Evolutionary conservation across 2,329 filamentous ascomycete species (phyloP), one percentile per base, ranked within the genome.

Genomic region (Penicillium sp.): DNA sequence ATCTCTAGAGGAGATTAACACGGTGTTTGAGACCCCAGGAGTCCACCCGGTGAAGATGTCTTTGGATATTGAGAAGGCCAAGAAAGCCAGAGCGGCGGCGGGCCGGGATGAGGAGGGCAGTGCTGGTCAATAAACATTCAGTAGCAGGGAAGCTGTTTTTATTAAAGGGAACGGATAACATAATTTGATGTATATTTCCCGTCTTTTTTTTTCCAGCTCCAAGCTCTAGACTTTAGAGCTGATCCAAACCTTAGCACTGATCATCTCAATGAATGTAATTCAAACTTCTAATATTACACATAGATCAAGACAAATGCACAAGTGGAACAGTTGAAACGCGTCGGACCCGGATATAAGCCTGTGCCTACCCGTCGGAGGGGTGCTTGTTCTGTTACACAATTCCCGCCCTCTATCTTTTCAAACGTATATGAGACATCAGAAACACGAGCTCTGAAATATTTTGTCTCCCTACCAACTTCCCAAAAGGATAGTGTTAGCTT

Each of bases 1-100:
- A 36, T 78, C 75, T 23, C 73, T 85, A 43, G 82, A 85, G 66
- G 82, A 85, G 70, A 85, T 85, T 50, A 82, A 85, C 62, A 79
- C 79, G 43, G 83, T 86, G 55, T 86, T 86, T 58, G 83, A 79
- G 61, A 79, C 77, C 0, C 71, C 73, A 5, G 77, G 75, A 7
- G 71, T 78, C 17, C 58, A 65, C 42, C 77, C 77, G 7, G 77
- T 79, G 2, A 78, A 78, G 68, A 78, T 79, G 75, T 75, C 70
- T 10, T 56, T 73, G 60, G 68, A 77, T 62, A 75, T 78, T 21
- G 69, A 77, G 55, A 74, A 71, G 52, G 75, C 75, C 19, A 77
- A 76, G 66, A 74, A 69, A 54, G 70, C 71, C 53, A 70, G 67
- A 58, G 55, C 42, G 2, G 57, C 60, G 13, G 64, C 68, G 25